Percentiles rank a stretch among this genome's conserved stretches.
These are phyloP conservation scores for Conringia planisiliqua DNA, from an alignment of 345 rosid species.

Conservation along the genomic window DNA sequence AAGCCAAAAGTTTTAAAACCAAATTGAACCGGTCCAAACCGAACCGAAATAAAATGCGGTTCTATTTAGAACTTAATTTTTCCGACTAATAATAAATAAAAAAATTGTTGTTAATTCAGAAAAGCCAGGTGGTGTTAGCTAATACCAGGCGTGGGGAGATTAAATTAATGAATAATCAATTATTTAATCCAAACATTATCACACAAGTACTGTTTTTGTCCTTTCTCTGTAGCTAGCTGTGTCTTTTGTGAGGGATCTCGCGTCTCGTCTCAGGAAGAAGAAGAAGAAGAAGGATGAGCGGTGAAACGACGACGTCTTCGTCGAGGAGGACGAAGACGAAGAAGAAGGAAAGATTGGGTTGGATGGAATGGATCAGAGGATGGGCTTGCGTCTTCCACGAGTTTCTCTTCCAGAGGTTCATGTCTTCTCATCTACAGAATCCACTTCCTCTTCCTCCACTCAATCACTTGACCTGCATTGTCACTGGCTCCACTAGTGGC, in stretches of 20 bases:
- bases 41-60: too few relatives aligned
- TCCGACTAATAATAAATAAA: too few relatives aligned
- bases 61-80: too few relatives aligned
- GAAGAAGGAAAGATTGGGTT: constrained; percentile 64
- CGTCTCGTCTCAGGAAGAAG: neutral
- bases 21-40: too few relatives aligned
- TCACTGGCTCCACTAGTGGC: constrained; percentile 95
- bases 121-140: neutral
- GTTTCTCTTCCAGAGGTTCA: constrained; percentile 68
- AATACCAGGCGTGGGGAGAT: neutral
- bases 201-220: constrained; percentile 6
- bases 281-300: constrained; percentile 1
- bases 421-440: constrained; percentile 62
- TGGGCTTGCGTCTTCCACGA: constrained; percentile 60
- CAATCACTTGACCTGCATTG: constrained; percentile 63
- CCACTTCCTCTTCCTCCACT: constrained; percentile 79
- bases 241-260: constrained; percentile 3
- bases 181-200: neutral
- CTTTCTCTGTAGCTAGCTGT: neutral
- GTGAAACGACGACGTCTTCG: neutral
- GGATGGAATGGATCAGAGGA: constrained; percentile 80
- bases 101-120: too few relatives aligned
- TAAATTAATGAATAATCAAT: neutral
- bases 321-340: constrained; percentile 13
- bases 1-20: too few relatives aligned